Base-by-base conservation (phyloP, 2,329 filamentous ascomycete species). In the Alternaria triticimaculans region DNA sequence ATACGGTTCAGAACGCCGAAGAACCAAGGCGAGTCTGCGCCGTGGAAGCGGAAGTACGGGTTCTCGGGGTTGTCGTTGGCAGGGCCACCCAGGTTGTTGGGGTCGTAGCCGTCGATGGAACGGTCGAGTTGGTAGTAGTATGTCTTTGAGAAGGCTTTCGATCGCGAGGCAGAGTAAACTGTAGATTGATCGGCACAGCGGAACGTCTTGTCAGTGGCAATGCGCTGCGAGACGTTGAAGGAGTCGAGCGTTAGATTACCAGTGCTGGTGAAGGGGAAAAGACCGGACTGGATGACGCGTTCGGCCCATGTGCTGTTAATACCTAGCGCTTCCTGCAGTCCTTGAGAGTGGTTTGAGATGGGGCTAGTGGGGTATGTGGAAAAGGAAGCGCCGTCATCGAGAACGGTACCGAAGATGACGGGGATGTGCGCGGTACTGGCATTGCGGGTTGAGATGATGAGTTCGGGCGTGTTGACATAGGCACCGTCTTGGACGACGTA, bases 91-190 rank as follows among this genome's bases (percentile, higher is more conserved):
- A 86, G 81, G 20, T 82, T 79, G 51, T 88, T 87, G 30, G 86
- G 88, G 37, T 85, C 84, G 53, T 83, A 83, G 1, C 83, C 84
- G 60, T 83, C 82, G 68, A 86, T 87, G 0, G 84, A 85, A 48
- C 87, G 83, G 63, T 88, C 85, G 68, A 89, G 86, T 72, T 89
- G 85, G 76, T 89, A 90, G 72, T 84, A 88, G 73, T 86, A 89
- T 0, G 87, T 80, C 6, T 80, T 76, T 26, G 81, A 74, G 70
- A 88, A 85, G 0, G 83, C 82, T 4, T 78, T 76, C 15, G 81
- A 82, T 15, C 72, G 76, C 0, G 84, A 77, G 3, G 83, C 86
- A 0, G 85, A 81, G 70, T 84, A 85, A 7, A 84, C 84, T 3
- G 87, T 89, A 6, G 87, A 87, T 74, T 89, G 83, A 72, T 88